Base-by-base conservation (phyloP, 1,284 basidiomycete species). In the Marasmius sp. region DNA sequence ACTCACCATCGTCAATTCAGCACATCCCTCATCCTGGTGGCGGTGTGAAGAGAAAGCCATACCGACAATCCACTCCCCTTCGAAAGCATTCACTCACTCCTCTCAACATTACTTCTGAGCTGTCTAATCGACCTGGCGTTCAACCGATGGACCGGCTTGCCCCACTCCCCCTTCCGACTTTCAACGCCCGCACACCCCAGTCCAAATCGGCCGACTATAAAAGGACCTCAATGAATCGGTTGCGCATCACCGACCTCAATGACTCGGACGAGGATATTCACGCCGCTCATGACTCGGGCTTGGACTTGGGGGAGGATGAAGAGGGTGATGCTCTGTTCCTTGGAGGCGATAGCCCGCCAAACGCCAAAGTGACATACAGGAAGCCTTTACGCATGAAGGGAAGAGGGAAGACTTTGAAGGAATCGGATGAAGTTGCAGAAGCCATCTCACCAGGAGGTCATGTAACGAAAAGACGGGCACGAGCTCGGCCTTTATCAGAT, bases 391-490 rank as follows among this genome's bases (percentile, higher is more conserved):
- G 67, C 56, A 71, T 68, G 65, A 75, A 70, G 72, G 76, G 64
- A 66, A 82, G 66, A 75, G 72, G 75, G 11, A 77, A 77, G 59
- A 27, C 5, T 27, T 27, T 27, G 27, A 68, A 74, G 57, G 76
- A 80, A 20, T 51, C 50, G 34, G 84, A 87, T 64, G 88, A 89
- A 64, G 86, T 89, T 27, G 86, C 80, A 2, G 87, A 88, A 66
- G 85, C 85, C 0, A 77, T 90, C 62, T 92, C 88, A 0, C 89
- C 88, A 3, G 87, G 86, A 22, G 89, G 89, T 0, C 90, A 91
- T 71, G 75, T 91, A 61, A 82, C 79, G 37, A 92, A 92, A 72
- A 80, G 89, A 60, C 83, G 88, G 16, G 88, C 88, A 2, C 83
- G 86, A 16, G 85, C 87, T 38, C 78, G 88, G 54, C 89, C 88